A percentile compares a stretch with the other conserved stretches of the same genome.
phyloP scores from a whole-genome alignment of 768 basidiomycete species.

The Russula sp. region DNA sequence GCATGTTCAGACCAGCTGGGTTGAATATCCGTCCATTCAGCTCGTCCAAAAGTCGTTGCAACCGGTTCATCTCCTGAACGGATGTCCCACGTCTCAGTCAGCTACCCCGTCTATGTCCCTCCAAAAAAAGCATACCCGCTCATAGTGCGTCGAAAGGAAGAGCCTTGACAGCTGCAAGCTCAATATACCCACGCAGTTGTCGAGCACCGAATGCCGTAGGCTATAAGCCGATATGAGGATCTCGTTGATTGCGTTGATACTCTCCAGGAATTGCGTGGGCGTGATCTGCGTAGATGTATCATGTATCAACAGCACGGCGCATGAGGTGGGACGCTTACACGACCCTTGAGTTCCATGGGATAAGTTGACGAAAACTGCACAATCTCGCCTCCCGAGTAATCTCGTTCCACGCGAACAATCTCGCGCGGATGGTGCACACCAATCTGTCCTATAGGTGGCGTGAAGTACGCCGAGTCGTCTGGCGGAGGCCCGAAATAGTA shows the following conservation, averaged over 20 bases:
- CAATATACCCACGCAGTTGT: slow-evolving; percentile 72
- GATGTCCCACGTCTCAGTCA: neutral
- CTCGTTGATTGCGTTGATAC: slow-evolving; percentile 87
- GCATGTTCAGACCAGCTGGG: slow-evolving; percentile 76
- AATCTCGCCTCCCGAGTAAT: slow-evolving; percentile 86
- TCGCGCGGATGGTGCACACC: slow-evolving; percentile 89
- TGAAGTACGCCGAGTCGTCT: slow-evolving; percentile 72
- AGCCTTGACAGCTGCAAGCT: slow-evolving; percentile 74
- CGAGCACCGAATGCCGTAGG: slow-evolving; percentile 57
- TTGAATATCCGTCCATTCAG: slow-evolving; percentile 75
- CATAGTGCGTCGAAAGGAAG: slow-evolving; percentile 69
- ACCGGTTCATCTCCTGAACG: slow-evolving; percentile 65
- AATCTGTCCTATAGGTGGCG: slow-evolving; percentile 73
- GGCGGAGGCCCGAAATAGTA: slow-evolving; percentile 82
- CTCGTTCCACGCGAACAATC: slow-evolving; percentile 84
- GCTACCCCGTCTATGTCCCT: too few relatives aligned
- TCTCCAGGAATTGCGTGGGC: slow-evolving; percentile 83
- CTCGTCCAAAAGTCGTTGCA: slow-evolving; percentile 54
- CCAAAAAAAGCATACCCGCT: slow-evolving; percentile 46
- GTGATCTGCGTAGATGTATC: slow-evolving; percentile 51
- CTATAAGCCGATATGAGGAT: slow-evolving; percentile 83
- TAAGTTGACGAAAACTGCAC: slow-evolving; percentile 86
- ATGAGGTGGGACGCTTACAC: slow-evolving; percentile 48
- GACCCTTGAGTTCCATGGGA: slow-evolving; percentile 86
- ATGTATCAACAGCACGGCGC: too few relatives aligned